Evolutionary conservation across 2,329 filamentous ascomycete species (phyloP).

Genomic region (Colletotrichum cordylinicola): DNA sequence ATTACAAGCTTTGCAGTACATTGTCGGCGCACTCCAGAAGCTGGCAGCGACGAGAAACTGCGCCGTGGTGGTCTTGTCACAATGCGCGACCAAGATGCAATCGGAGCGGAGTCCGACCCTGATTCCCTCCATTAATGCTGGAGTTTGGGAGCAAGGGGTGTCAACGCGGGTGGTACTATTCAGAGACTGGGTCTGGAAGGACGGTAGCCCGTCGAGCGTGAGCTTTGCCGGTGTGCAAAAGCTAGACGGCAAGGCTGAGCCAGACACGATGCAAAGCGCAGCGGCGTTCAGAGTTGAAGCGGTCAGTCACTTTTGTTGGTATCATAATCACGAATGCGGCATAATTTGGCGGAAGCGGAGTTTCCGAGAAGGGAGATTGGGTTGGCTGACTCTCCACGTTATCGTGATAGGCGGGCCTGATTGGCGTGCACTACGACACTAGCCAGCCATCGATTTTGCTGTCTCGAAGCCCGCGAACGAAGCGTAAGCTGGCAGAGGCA

Average conservation of each 20-base stretch:
- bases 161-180: conserved; percentile 79
- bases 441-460: conserved; percentile 37
- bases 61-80: conserved; percentile 77
- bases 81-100: conserved; percentile 83
- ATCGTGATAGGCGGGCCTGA: conserved; percentile 46
- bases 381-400: conserved; percentile 11
- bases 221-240: conserved; percentile 72
- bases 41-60: conserved; percentile 76
- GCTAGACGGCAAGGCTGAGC: conserved; percentile 56
- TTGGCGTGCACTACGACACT: conserved; percentile 45
- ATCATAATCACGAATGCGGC: background rate
- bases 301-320: conserved; percentile 39
- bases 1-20: conserved; percentile 60
- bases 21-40: conserved; percentile 76
- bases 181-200: conserved; percentile 71
- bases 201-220: conserved; percentile 50
- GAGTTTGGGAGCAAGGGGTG: conserved; percentile 81
- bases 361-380: background rate
- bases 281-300: conserved; percentile 55
- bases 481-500: conserved; percentile 69
- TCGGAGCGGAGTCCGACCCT: conserved; percentile 70
- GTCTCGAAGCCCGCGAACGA: conserved; percentile 49
- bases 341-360: conserved; percentile 14
- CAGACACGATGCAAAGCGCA: conserved; percentile 45
- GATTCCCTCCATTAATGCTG: conserved; percentile 75